These are phyloP conservation scores for Endocalyx cinctus DNA, from an alignment of 2,329 filamentous ascomycete genomes.

Conservation along the genomic window DNA sequence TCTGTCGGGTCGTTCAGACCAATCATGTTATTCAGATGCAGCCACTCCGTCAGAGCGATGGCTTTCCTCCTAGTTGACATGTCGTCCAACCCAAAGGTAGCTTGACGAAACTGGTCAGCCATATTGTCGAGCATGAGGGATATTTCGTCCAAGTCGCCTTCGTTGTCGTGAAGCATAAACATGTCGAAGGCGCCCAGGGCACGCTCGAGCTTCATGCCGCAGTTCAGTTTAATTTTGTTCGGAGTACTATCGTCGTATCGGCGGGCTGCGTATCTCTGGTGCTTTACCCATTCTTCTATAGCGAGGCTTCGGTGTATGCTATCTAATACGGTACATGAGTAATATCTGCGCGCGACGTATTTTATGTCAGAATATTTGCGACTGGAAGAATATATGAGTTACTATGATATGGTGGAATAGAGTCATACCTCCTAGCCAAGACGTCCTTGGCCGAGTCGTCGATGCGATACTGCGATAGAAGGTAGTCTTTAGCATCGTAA, in stretches of 20 bases:
- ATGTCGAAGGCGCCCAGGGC: constrained; percentile 82
- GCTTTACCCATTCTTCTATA: constrained; percentile 70
- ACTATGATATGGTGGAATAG: background rate
- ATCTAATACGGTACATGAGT: constrained; percentile 68
- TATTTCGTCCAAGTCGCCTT: constrained; percentile 71
- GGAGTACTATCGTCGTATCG: constrained; percentile 15
- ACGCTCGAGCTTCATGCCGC: constrained; percentile 59
- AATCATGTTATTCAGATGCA: constrained; percentile 63
- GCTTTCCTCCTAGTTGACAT: constrained; percentile 65
- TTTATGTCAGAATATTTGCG: background rate
- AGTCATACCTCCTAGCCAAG: constrained; percentile 52
- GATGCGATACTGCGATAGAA: constrained; percentile 61
- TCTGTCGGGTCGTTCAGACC: constrained; percentile 60
- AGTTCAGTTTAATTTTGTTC: constrained; percentile 34
- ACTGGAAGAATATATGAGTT: too few species aligned
- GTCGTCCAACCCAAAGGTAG: constrained; percentile 47
- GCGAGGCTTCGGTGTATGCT: constrained; percentile 78
- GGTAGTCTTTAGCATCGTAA: constrained; percentile 83
- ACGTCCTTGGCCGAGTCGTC: constrained; percentile 63
- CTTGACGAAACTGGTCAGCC: constrained; percentile 49
- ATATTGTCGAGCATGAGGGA: constrained; percentile 66
- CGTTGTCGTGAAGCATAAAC: constrained; percentile 72
- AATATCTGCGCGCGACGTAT: constrained; percentile 50
- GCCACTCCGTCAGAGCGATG: constrained; percentile 61
- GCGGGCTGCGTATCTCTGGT: constrained; percentile 29